Conservation (phyloP, 768 basidiomycete species). For the Leccinum arenicola region DNA sequence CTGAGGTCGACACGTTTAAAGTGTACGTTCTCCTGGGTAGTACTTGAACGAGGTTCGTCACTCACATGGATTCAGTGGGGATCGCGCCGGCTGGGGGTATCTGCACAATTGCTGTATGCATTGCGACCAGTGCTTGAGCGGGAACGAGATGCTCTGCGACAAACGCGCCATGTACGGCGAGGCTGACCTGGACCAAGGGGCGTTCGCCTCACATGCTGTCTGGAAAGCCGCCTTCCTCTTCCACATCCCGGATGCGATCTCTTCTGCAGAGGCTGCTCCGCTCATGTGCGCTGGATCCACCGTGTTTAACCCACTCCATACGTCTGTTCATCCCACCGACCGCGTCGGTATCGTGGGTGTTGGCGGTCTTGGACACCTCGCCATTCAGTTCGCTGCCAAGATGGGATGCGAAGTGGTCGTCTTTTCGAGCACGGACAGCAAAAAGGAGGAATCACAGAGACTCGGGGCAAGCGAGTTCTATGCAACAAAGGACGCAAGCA, state of each 20-base stretch:
- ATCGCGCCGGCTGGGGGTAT: constrained; percentile 37
- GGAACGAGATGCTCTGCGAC: constrained; percentile 30
- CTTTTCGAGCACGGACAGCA: constrained; percentile 33
- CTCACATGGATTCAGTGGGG: constrained; percentile 26
- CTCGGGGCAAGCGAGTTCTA: constrained; percentile 38
- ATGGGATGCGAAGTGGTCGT: constrained; percentile 39
- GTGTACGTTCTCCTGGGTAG: constrained; percentile 21
- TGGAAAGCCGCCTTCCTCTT: constrained; percentile 36
- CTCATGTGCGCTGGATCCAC: constrained; percentile 39
- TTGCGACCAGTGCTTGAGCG: constrained; percentile 34
- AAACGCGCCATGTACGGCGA: constrained; percentile 25
- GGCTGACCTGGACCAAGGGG: constrained; percentile 32
- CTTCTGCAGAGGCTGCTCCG: constrained; percentile 32
- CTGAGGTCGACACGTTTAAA: constrained; percentile 32
- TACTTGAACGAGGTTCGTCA: too few species aligned
- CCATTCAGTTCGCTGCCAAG: constrained; percentile 38
- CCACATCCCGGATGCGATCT: constrained; percentile 31
- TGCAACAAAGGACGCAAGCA: constrained; percentile 23
- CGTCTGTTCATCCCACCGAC: constrained; percentile 28
- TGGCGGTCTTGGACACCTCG: constrained; percentile 39
- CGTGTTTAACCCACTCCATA: constrained; percentile 29
- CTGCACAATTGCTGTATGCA: constrained; percentile 32
- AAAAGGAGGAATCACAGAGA: constrained; percentile 30
- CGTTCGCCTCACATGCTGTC: constrained; percentile 34
- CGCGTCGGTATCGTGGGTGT: constrained; percentile 35